Conservation (phyloP, 140 eudicot species). For the Bidens hawaiensis region DNA sequence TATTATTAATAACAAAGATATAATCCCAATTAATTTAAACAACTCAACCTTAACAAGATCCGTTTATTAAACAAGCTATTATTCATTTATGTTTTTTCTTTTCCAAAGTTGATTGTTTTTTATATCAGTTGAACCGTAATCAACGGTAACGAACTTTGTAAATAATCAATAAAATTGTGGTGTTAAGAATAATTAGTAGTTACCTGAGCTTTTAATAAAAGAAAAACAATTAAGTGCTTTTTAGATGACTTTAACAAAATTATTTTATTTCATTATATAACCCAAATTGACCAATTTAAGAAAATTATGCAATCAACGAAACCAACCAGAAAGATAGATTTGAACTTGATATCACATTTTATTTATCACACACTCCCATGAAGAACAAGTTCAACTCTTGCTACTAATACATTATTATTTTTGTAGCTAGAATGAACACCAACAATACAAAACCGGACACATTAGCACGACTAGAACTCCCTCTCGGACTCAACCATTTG, state of each 20-base stretch:
- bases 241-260: background rate
- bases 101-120: too few species aligned
- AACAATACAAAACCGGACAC: slow-evolving; percentile 11
- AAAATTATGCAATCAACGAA: background rate
- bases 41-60: too few species aligned
- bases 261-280: background rate
- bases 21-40: too few species aligned
- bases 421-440: slow-evolving; percentile 25
- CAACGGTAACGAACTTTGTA: too few species aligned
- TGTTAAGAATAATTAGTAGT: background rate
- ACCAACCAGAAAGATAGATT: background rate
- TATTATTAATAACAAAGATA: too few species aligned
- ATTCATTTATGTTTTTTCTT: too few species aligned
- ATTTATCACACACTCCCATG: slow-evolving; percentile 17
- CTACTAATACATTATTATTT: slow-evolving; percentile 10
- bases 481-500: slow-evolving; percentile 19
- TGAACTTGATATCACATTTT: background rate
- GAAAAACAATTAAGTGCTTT: background rate
- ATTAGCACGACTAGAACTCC: background rate
- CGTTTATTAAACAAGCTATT: too few species aligned
- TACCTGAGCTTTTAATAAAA: background rate
- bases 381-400: too few species aligned
- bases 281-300: background rate
- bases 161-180: background rate
- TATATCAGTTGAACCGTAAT: too few species aligned